These are phyloP conservation scores for Austroboletus novae-zelandiae DNA, from an alignment of 1,284 basidiomycete genomes.

Conservation along the genomic window DNA sequence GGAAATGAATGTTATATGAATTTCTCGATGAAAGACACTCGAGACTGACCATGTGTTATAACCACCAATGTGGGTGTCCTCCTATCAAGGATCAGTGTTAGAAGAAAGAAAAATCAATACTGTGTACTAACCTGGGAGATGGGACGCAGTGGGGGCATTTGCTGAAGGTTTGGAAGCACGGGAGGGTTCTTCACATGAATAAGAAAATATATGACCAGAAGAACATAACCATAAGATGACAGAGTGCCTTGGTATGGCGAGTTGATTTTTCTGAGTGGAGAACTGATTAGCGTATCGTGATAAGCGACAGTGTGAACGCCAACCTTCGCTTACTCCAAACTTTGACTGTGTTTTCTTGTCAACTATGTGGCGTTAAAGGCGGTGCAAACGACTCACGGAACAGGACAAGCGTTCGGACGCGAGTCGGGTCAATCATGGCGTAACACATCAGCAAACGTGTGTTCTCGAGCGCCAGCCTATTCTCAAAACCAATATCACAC, in stretches of 20 bases:
- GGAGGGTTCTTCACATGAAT: constrained; percentile 96
- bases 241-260: constrained; percentile 96
- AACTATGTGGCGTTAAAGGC: constrained; percentile 8
- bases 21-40: not conserved
- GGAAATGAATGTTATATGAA: constrained; percentile 2
- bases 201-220: constrained; percentile 96
- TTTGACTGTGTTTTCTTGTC: constrained; percentile 65
- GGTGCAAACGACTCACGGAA: constrained; percentile 68
- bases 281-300: not conserved
- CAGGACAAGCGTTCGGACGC: constrained; percentile 91
- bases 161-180: constrained; percentile 88
- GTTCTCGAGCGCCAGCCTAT: constrained; percentile 94
- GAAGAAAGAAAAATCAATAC: constrained; percentile 1
- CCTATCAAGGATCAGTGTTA: constrained; percentile 43
- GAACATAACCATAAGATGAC: constrained; percentile 96
- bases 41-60: constrained; percentile 72
- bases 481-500: constrained; percentile 99
- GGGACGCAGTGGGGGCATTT: constrained; percentile 82
- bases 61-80: constrained; percentile 83
- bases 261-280: constrained; percentile 83
- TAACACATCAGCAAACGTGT: constrained; percentile 96
- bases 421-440: constrained; percentile 93
- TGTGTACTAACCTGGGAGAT: constrained; percentile 57
- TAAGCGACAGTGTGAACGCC: constrained; percentile 15
- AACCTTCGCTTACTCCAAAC: constrained; percentile 97